A percentile compares a stretch with the other conserved stretches of the same genome.
phyloP scores from a whole-genome alignment of 768 basidiomycete species.

The Tulasnella sp. region DNA sequence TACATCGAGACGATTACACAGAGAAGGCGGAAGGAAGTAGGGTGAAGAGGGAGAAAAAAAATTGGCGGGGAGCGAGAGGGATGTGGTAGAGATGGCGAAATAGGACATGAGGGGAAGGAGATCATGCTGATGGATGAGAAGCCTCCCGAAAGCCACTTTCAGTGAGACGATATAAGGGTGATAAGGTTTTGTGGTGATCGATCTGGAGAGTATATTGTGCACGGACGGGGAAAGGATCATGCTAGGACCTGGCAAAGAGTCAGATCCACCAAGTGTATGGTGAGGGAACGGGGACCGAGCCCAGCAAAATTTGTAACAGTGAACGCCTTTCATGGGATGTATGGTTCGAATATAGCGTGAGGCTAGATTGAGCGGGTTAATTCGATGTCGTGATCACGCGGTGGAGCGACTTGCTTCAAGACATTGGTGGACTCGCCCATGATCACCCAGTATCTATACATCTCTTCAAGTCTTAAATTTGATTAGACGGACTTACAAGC shows the following conservation, averaged over 20 bases:
- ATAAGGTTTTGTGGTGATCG: no score
- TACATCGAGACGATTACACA: no score
- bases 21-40: no score
- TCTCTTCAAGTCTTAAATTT: constrained; percentile 13
- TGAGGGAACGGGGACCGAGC: constrained; percentile 80
- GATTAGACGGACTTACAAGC: constrained; percentile 45
- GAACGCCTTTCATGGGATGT: constrained; percentile 81
- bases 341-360: constrained; percentile 47
- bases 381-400: constrained; percentile 75
- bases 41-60: no score
- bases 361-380: constrained; percentile 21
- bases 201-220: constrained; percentile 37
- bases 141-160: no score
- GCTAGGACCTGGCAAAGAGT: no score
- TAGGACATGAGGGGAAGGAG: no score
- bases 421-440: constrained; percentile 33
- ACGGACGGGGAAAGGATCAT: no score
- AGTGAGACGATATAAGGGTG: no score
- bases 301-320: constrained; percentile 90
- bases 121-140: no score
- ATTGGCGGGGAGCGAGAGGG: no score
- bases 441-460: not conserved
- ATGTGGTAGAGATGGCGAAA: no score
- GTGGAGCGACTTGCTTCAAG: constrained; percentile 62
- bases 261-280: constrained; percentile 68